Evolutionary conservation across 2,329 filamentous ascomycete species (phyloP), one percentile per base, ranked within the genome.

Genomic region (Phaeosphaeriaceae sp.): DNA sequence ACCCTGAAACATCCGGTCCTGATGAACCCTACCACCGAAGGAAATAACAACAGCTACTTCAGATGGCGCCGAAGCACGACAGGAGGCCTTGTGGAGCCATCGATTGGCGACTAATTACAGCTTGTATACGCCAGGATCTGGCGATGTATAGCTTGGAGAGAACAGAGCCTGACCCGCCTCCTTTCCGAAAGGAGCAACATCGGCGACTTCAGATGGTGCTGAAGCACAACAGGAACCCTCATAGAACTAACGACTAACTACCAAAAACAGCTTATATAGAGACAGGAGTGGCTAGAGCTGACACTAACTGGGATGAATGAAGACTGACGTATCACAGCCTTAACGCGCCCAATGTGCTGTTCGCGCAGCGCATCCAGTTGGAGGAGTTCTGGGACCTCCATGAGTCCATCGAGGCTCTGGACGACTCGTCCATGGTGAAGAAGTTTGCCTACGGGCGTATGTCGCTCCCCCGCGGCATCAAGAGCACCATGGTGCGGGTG

Each of bases 401-500:
- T 11, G 28, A 30, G 28, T 6, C 28, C 6, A 6, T 30, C 28
- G 28, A 30, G 28, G 8, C 5, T 6, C 35, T 44, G 6, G 53
- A 50, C 2, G 6, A 6, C 3, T 44, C 19, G 22, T 55, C 53
- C 23, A 13, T 44, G 5, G 35, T 55, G 23, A 13, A 24, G n/a
- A 23, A 49, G 22, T 49, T 48, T 43, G 55, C 49, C 22, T 17
- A 28, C 30, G 43, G 42, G 42, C 13, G 8, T 15, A 22, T 46
- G 43, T 23, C 43, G 43, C 9, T 4, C 3, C 19, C n/a, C 7
- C 6, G 19, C 11, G 19, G 10, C 2, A 56, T 48, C 11, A 48
- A 21, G 26, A 54, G 52, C 9, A 61, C 59, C 9, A 23, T 48
- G 7, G 59, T 55, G 8, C 42, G 40, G 15, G 58, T 65, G 17